These are phyloP conservation scores for Sugiyamaella castrensis DNA, from an alignment of 1,139 yeast genomes.

Conservation along the genomic window DNA sequence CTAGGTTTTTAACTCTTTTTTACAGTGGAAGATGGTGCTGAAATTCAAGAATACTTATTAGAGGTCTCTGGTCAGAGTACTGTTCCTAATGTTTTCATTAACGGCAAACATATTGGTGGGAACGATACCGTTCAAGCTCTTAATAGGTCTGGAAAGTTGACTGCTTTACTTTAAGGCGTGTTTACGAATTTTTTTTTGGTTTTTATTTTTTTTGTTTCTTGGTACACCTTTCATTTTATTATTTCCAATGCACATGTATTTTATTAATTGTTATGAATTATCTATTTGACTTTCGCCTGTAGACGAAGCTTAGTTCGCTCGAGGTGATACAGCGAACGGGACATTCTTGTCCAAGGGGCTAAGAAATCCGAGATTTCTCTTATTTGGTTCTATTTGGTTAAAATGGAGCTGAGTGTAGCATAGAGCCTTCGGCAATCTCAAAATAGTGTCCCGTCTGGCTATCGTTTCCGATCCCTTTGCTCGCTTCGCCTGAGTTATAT, in stretches of 20 bases:
- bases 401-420: no score
- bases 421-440: no score
- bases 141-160: conserved; percentile 28
- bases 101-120: conserved; percentile 92
- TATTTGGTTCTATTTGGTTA: no score
- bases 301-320: no score
- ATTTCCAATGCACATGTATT: background rate
- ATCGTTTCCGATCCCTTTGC: no score
- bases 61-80: conserved; percentile 86
- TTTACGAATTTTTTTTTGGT: background rate
- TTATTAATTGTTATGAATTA: background rate
- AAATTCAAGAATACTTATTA: conserved; percentile 74
- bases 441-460: no score
- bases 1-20: conserved; percentile 13
- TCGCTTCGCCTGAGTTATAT: no score
- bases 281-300: no score
- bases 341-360: no score
- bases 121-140: conserved; percentile 71
- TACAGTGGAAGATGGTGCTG: conserved; percentile 48
- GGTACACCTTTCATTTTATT: background rate
- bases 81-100: conserved; percentile 89
- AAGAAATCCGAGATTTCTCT: no score
- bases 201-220: background rate
- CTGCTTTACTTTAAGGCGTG: conserved; percentile 20
- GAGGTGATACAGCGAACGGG: no score